Conservation (phyloP, 2,329 filamentous ascomycete species). For the Elsinoe ampelina region DNA sequence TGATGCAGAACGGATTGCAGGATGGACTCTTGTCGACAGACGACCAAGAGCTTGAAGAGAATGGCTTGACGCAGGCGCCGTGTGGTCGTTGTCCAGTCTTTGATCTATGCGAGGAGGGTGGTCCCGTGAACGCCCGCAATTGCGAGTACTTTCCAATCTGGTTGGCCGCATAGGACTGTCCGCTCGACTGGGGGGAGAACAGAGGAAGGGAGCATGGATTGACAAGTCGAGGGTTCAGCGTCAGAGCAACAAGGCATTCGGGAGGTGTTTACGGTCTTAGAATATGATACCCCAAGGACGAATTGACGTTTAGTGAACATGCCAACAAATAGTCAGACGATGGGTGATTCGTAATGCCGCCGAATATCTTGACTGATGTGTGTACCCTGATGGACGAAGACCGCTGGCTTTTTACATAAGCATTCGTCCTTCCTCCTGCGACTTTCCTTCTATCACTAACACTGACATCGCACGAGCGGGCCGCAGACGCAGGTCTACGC, state of each 20-base stretch:
- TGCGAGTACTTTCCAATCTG: constrained; percentile 89
- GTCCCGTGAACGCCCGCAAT: constrained; percentile 78
- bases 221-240: neutral
- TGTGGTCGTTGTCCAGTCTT: constrained; percentile 92
- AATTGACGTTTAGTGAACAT: neutral
- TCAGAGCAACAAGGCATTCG: neutral
- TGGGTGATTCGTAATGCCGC: neutral
- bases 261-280: neutral
- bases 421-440: neutral
- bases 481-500: neutral
- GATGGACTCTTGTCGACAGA: constrained; percentile 22
- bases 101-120: constrained; percentile 81
- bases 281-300: constrained; percentile 5
- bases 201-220: neutral
- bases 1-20: constrained; percentile 15
- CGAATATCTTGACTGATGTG: neutral
- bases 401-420: neutral
- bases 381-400: neutral
- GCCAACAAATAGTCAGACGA: neutral
- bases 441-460: neutral
- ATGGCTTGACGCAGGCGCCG: constrained; percentile 77
- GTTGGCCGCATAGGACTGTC: constrained; percentile 42
- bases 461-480: neutral
- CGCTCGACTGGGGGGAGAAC: neutral
- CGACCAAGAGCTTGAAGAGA: constrained; percentile 43